phyloP scores from a whole-genome alignment of 1,284 basidiomycete genomes.

The Tilletiopsis washingtonensis region DNA sequence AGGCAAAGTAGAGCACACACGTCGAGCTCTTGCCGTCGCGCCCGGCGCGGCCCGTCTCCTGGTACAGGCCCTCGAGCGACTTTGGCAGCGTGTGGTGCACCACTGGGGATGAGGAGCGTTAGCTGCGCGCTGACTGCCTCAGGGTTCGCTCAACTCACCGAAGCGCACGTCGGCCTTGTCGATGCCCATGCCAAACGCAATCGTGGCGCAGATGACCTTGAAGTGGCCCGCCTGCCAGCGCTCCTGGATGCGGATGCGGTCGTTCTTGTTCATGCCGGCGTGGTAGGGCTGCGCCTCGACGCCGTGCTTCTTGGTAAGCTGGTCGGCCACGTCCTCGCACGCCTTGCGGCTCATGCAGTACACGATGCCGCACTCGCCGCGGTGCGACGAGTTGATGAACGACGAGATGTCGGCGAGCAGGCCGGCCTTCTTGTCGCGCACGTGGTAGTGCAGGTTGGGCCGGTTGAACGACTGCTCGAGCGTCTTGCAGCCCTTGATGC shows the following conservation, averaged over 20 bases:
- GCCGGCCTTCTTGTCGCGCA: constrained; percentile 56
- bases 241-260: constrained; percentile 61
- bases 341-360: constrained; percentile 67
- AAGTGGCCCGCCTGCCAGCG: constrained; percentile 69
- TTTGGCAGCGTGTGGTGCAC: constrained; percentile 66
- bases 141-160: constrained; percentile 1
- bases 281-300: constrained; percentile 76
- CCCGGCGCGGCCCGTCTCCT: constrained; percentile 77
- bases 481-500: constrained; percentile 52
- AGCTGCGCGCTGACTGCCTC: neutral
- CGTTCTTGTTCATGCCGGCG: constrained; percentile 63
- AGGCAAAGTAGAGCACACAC: constrained; percentile 53
- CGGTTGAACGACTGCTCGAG: constrained; percentile 83
- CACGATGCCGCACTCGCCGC: constrained; percentile 69
- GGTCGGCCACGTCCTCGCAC: constrained; percentile 71
- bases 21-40: constrained; percentile 59
- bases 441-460: constrained; percentile 70
- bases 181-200: constrained; percentile 88
- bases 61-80: constrained; percentile 65
- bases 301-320: constrained; percentile 56
- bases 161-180: constrained; percentile 78
- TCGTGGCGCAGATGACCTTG: constrained; percentile 82
- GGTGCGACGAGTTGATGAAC: constrained; percentile 62
- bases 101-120: constrained; percentile 48
- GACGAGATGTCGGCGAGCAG: constrained; percentile 61